phyloP scores from a whole-genome alignment of 2,329 filamentous ascomycete genomes.

The Colletotrichum limetticola region DNA sequence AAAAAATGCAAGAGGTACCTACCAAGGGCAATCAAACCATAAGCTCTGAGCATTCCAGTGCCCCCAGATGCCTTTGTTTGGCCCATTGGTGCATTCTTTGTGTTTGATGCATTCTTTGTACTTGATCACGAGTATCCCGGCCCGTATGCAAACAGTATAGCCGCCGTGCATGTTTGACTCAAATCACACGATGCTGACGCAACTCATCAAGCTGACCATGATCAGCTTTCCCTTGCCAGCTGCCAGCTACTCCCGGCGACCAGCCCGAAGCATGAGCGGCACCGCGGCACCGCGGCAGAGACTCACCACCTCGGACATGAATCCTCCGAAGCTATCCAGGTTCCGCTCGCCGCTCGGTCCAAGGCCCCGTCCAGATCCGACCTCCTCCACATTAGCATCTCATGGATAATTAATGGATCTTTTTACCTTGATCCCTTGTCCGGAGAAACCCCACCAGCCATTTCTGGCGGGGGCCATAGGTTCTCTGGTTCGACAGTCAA shows the following conservation, averaged over 20 bases:
- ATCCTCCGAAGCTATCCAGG: constrained; percentile 11
- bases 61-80: not conserved
- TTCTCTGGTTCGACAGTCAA: no score
- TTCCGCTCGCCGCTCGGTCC: not conserved
- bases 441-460: constrained; percentile 3
- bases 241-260: not conserved
- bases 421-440: not conserved
- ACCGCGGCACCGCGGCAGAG: not conserved
- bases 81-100: not conserved
- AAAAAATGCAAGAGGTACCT: no score
- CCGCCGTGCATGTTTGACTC: not conserved
- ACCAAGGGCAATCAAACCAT: not conserved
- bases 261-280: not conserved
- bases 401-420: not conserved
- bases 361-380: not conserved
- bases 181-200: constrained; percentile 20
- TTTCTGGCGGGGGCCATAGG: not conserved
- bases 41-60: not conserved
- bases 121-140: not conserved
- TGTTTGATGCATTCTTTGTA: not conserved
- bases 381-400: not conserved
- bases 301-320: constrained; percentile 20
- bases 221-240: not conserved
- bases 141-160: not conserved
- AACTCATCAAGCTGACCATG: not conserved